These are phyloP conservation scores for Carallia pectinifolia DNA, from an alignment of 345 rosid genomes.

Conservation along the genomic window DNA sequence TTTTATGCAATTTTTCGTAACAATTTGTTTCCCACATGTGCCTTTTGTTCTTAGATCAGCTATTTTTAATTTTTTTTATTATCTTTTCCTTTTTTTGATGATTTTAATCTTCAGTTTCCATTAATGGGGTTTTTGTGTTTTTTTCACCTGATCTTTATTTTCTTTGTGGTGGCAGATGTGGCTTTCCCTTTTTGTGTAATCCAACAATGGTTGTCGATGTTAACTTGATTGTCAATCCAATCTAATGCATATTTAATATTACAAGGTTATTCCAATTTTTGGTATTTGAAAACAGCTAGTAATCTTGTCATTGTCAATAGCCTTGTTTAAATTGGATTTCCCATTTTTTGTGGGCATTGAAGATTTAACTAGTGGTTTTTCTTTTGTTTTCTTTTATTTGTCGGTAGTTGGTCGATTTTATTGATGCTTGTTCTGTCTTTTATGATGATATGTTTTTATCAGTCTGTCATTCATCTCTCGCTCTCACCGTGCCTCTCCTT, in stretches of 20 bases:
- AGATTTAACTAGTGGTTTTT: slow-evolving; percentile 20
- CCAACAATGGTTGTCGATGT: background rate
- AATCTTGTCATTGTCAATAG: slow-evolving; percentile 20
- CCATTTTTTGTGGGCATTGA: slow-evolving; percentile 7
- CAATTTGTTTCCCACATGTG: too few species aligned
- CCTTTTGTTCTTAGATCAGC: background rate
- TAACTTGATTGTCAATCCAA: background rate
- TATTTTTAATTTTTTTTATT: background rate
- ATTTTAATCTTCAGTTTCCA: slow-evolving; percentile 5
- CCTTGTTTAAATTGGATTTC: slow-evolving; percentile 3
- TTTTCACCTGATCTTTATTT: slow-evolving; percentile 2
- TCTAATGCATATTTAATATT: background rate
- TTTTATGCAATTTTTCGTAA: background rate
- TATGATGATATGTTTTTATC: slow-evolving; percentile 8
- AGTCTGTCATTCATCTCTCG: background rate
- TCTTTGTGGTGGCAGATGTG: background rate
- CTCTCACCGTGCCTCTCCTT: background rate
- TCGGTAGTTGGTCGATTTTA: slow-evolving; percentile 25
- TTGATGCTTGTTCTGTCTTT: slow-evolving; percentile 26
- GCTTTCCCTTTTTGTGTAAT: background rate
- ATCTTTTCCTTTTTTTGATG: background rate
- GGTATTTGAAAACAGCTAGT: slow-evolving; percentile 3
- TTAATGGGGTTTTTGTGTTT: background rate
- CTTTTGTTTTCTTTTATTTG: slow-evolving; percentile 20
- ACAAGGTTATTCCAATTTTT: slow-evolving; percentile 1